phyloP scores from a whole-genome alignment of 2,329 filamentous ascomycete genomes.

The Fusarium oxysporum region DNA sequence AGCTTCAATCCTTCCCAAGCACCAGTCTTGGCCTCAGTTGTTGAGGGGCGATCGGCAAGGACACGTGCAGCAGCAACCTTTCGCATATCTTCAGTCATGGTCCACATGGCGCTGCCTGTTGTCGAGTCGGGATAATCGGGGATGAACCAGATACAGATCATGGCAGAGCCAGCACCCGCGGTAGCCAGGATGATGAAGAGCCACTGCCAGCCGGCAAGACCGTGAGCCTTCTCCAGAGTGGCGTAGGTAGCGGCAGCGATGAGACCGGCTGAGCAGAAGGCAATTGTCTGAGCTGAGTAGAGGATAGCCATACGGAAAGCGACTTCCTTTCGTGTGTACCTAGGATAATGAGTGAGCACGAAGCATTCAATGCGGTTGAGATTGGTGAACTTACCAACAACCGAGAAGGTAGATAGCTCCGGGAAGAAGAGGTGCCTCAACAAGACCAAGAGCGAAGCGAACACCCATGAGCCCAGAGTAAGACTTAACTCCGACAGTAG shows the following conservation, averaged over 20 bases:
- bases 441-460: slow-evolving; percentile 12
- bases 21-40: slow-evolving; percentile 6
- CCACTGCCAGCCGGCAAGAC: slow-evolving; percentile 22
- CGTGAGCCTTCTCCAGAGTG: background rate
- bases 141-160: slow-evolving; percentile 21
- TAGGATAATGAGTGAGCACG: background rate
- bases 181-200: slow-evolving; percentile 15
- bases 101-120: slow-evolving; percentile 8
- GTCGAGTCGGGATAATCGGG: slow-evolving; percentile 10
- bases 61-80: slow-evolving; percentile 17
- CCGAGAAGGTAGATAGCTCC: slow-evolving; percentile 18
- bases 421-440: slow-evolving; percentile 10
- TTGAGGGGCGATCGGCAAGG: slow-evolving; percentile 4
- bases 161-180: slow-evolving; percentile 10
- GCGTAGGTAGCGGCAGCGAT: slow-evolving; percentile 10
- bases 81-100: slow-evolving; percentile 14
- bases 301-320: slow-evolving; percentile 14
- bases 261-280: slow-evolving; percentile 12
- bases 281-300: slow-evolving; percentile 8
- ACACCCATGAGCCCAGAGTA: slow-evolving; percentile 21
- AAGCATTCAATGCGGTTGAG: rapidly evolving
- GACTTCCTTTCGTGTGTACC: slow-evolving; percentile 11
- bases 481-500: slow-evolving; percentile 5
- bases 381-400: background rate
- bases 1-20: slow-evolving; percentile 22